Evolutionary conservation across 805 yeast species (phyloP), one percentile per base, ranked within the genome.

Genomic region (Phaffomyces opuntiae): DNA sequence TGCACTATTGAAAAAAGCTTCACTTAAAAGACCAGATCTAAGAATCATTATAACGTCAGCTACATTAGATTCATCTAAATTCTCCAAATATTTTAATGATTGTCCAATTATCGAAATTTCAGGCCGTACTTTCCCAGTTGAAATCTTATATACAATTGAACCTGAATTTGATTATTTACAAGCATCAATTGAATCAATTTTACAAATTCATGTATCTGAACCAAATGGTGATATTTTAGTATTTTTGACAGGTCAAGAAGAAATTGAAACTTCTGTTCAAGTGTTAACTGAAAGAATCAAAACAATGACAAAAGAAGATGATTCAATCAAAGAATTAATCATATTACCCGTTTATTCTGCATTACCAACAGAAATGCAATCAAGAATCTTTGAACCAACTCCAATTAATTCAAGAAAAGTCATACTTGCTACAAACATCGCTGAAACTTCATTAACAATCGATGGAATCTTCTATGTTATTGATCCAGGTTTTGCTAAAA

Each of bases 371-470:
- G 96, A 90, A 54, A 77, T 86, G 70, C 99, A 93, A 64, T 76
- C 89, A 26, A 75, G 78, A 51, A 90, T 93, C 40, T 93, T 93
- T 64, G 95, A 87, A 56, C 87, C 95, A 1, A 83, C 97, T 0
- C 96, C 96, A 0, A 63, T 67, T 16, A 87, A 87, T 2, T 76
- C 87, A 34, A 68, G 99, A 44, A 93, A 93, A 61, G 95, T 90
- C 4, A 87, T 93, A 9, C 69, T 93, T 46, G 98, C 99, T 0
- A 93, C 99, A 1, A 91, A 91, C 57, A 93, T 91, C 54, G 99
- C 98, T 0, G 99, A 91, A 64, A 93, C 99, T 0, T 91, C 98
- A 9, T 80, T 93, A 56, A 93, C 99, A 4, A 90, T 93, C 49
- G 96, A 91, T 62, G 96, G 96, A 12, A 84, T 93, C 33, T 83